Conservation (phyloP, 768 basidiomycete species). For the Panaeolus cyanescens region DNA sequence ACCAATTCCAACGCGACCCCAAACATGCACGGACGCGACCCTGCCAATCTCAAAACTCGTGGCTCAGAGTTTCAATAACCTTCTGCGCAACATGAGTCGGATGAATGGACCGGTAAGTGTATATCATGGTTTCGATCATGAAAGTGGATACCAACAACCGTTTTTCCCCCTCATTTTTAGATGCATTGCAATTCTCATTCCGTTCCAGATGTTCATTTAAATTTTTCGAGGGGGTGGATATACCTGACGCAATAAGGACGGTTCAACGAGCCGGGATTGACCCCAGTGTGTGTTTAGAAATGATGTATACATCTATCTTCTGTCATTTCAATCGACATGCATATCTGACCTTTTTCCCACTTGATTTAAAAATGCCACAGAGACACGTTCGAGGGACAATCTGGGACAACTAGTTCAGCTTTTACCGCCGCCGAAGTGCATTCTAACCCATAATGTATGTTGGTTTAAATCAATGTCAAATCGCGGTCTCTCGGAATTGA, state of each 20-base stretch:
- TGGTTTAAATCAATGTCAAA: background rate
- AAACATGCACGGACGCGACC: background rate
- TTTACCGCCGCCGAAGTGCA: background rate
- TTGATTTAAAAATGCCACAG: background rate
- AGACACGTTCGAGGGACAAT: background rate
- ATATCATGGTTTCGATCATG: background rate
- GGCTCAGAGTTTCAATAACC: slow-evolving; percentile 2
- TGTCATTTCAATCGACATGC: background rate
- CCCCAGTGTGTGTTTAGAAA: background rate
- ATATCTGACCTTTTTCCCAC: background rate
- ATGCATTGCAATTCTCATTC: background rate
- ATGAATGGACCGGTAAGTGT: background rate
- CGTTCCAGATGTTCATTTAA: background rate
- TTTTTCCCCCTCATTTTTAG: background rate
- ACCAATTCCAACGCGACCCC: background rate
- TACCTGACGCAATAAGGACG: background rate
- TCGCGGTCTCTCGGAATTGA: background rate
- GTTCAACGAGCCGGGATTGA: background rate
- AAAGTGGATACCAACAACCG: slow-evolving; percentile 2
- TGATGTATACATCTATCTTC: background rate
- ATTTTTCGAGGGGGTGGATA: slow-evolving; percentile 1
- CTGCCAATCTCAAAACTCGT: slow-evolving; percentile 1
- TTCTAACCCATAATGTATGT: no score
- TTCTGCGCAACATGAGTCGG: slow-evolving; percentile 1
- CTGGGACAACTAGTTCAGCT: background rate